phyloP scores from a whole-genome alignment of 257 asterid genomes.

The Nemophila menziesii region DNA sequence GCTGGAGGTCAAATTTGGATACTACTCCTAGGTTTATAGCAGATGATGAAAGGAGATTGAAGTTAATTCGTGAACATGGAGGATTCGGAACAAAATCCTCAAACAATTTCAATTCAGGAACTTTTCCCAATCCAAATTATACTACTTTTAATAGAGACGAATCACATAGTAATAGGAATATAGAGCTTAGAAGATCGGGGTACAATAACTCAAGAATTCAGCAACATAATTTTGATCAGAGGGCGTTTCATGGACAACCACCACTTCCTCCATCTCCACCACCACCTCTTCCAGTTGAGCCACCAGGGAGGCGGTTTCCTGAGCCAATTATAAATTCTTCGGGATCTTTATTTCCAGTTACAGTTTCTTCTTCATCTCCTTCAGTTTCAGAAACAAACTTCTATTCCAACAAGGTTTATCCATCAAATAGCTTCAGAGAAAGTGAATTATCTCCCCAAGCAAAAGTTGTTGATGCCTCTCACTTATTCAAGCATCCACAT shows the following conservation, averaged over 20 bases:
- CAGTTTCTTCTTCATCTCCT: conserved; percentile 26
- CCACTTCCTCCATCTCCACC: conserved; percentile 76
- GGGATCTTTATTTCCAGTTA: conserved; percentile 31
- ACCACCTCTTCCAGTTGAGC: conserved; percentile 52
- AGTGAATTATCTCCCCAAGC: conserved; percentile 35
- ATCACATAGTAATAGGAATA: neutral
- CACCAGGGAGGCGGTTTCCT: conserved; percentile 23
- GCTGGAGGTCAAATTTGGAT: conserved; percentile 8
- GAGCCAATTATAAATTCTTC: conserved; percentile 36
- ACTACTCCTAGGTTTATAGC: conserved; percentile 8
- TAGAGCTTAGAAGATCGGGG: neutral
- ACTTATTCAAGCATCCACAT: conserved; percentile 73
- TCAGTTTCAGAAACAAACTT: conserved; percentile 29
- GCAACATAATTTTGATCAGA: conserved; percentile 18
- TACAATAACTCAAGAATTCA: conserved; percentile 22
- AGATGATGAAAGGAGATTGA: conserved; percentile 68
- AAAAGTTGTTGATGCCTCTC: conserved; percentile 58
- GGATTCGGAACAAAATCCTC: conserved; percentile 17
- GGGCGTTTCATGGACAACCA: conserved; percentile 35
- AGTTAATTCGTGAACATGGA: conserved; percentile 72
- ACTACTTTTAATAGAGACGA: conserved; percentile 17
- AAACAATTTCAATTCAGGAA: neutral
- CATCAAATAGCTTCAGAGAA: conserved; percentile 34
- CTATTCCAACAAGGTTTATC: conserved; percentile 22
- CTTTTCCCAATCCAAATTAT: conserved; percentile 12